Evolutionary conservation across 768 basidiomycete species (phyloP).

Genomic region (Hericium alpestre): DNA sequence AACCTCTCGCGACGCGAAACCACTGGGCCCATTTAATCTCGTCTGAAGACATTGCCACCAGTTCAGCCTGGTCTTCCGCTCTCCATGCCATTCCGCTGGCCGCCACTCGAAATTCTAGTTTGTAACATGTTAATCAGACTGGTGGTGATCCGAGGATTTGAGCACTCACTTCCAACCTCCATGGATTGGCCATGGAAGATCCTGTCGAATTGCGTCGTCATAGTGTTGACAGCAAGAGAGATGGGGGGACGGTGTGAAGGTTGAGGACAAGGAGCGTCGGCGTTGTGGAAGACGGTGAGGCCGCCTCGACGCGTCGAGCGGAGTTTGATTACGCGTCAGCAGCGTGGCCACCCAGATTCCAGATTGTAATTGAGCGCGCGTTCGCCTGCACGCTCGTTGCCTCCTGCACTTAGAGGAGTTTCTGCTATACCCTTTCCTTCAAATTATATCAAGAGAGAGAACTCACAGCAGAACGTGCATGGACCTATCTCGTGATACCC

Average conservation of each 20-base stretch:
- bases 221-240: constrained; percentile 18
- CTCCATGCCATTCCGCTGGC: constrained; percentile 93
- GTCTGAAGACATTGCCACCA: constrained; percentile 50
- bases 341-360: neutral
- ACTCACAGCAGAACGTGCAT: constrained; percentile 15
- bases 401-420: too few relatives aligned
- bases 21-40: constrained; percentile 88
- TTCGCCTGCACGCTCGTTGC: too few relatives aligned
- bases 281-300: neutral
- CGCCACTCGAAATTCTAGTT: constrained; percentile 76
- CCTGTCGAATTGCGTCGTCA: constrained; percentile 77
- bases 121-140: neutral
- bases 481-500: constrained; percentile 43
- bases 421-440: too few relatives aligned
- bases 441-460: too few relatives aligned
- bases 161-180: constrained; percentile 72
- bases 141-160: neutral
- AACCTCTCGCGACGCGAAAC: constrained; percentile 86
- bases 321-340: neutral
- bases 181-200: constrained; percentile 68
- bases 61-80: constrained; percentile 53
- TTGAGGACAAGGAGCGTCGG: neutral
- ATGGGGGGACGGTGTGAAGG: neutral
- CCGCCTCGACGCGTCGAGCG: neutral
- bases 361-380: too few relatives aligned